Evolutionary conservation across 2,329 filamentous ascomycete genomes (phyloP).

Genomic region (Colletotrichum sp.): DNA sequence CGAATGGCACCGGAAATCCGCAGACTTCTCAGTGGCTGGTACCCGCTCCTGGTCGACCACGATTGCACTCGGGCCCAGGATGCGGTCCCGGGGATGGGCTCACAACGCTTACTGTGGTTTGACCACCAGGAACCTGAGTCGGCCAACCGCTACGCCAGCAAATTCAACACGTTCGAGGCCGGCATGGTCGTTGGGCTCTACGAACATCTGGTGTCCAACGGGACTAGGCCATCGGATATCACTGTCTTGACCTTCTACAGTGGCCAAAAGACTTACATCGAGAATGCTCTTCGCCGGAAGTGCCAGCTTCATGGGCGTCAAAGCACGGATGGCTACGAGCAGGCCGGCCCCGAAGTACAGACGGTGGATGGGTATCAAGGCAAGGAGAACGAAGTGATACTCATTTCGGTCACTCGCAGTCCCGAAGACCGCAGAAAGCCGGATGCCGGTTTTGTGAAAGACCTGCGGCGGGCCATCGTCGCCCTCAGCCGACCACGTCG

Average conservation of each 20-base stretch:
- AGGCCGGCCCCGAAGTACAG: conserved; percentile 31
- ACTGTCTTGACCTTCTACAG: conserved; percentile 90
- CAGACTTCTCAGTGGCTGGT: conserved; percentile 51
- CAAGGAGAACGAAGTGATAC: conserved; percentile 84
- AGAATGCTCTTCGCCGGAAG: conserved; percentile 45
- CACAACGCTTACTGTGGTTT: conserved; percentile 39
- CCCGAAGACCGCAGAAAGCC: conserved; percentile 47
- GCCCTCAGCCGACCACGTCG: conserved; percentile 72
- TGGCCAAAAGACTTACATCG: conserved; percentile 74
- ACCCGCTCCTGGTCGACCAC: conserved; percentile 50
- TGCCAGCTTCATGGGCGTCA: background rate
- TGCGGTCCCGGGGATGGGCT: conserved; percentile 50
- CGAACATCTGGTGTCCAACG: conserved; percentile 74
- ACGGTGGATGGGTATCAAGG: conserved; percentile 93
- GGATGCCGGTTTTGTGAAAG: conserved; percentile 74
- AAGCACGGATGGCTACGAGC: conserved; percentile 23
- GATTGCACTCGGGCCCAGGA: conserved; percentile 36
- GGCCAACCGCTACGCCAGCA: conserved; percentile 67
- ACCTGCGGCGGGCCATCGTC: conserved; percentile 63
- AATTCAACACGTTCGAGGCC: conserved; percentile 74
- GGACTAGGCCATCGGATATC: conserved; percentile 63
- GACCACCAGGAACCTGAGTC: conserved; percentile 65
- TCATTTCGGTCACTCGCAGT: conserved; percentile 82
- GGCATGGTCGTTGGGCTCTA: conserved; percentile 77
- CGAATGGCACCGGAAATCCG: conserved; percentile 55